These are phyloP conservation scores for Rhizopogon vinicolor DNA, from an alignment of 768 basidiomycete species.

Conservation along the genomic window DNA sequence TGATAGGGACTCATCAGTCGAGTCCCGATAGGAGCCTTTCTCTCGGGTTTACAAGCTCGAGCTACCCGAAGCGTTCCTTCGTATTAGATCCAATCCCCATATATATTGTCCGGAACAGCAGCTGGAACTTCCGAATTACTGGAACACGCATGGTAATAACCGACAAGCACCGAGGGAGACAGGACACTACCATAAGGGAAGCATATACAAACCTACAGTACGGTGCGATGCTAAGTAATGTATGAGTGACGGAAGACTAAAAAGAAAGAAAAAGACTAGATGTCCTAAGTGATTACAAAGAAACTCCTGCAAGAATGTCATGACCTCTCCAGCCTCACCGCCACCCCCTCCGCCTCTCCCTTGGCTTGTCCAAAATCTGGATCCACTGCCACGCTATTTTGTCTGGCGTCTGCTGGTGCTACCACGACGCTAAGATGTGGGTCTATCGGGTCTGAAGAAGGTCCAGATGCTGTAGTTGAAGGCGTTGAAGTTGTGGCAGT, in stretches of 20 bases:
- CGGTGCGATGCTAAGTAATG: not conserved
- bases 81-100: no score
- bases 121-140: not conserved
- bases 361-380: slow-evolving; percentile 17
- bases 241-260: not conserved
- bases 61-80: no score
- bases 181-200: not conserved
- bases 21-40: no score
- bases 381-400: slow-evolving; percentile 18
- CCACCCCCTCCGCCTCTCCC: slow-evolving; percentile 18
- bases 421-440: slow-evolving; percentile 26
- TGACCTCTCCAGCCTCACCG: slow-evolving; percentile 14
- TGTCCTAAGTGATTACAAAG: not conserved
- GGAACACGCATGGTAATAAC: not conserved
- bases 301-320: not conserved
- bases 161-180: not conserved
- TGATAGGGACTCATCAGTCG: no score
- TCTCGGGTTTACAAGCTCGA: no score
- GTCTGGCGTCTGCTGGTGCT: slow-evolving; percentile 17
- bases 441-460: slow-evolving; percentile 27
- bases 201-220: not conserved
- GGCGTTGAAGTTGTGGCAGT: slow-evolving; percentile 29
- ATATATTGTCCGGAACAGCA: no score
- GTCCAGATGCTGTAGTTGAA: slow-evolving; percentile 30
- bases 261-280: not conserved